A percentile compares a stretch with the other conserved stretches of the same genome.
Evolutionary conservation across 2,329 filamentous ascomycete species (phyloP).

Genomic region (Fusarium torulosum): DNA sequence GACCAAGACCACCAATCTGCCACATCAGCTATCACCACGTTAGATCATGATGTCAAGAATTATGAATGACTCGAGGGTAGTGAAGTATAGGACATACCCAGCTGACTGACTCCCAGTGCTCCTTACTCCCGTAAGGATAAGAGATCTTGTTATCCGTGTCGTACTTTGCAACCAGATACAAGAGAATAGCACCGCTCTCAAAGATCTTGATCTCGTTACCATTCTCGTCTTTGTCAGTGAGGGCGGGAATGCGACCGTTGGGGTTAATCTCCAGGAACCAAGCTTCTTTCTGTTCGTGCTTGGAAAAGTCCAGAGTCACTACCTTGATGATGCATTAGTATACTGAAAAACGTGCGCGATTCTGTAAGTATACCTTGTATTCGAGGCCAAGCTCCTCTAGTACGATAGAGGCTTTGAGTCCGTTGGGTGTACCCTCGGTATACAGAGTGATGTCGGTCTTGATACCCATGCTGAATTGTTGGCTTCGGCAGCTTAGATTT

Average conservation of each 20-base stretch:
- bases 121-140: constrained; percentile 77
- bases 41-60: neutral
- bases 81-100: constrained; percentile 65
- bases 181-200: constrained; percentile 84
- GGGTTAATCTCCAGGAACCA: constrained; percentile 94
- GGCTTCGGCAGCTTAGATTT: no score
- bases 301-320: constrained; percentile 56
- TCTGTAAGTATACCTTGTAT: constrained; percentile 70
- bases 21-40: constrained; percentile 66
- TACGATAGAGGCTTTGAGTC: constrained; percentile 87
- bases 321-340: constrained; percentile 72
- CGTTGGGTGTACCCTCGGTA: constrained; percentile 86
- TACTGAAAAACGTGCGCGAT: fast-evolving
- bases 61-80: neutral
- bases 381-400: constrained; percentile 85
- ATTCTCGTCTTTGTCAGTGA: constrained; percentile 82
- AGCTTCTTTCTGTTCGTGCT: constrained; percentile 79
- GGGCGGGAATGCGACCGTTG: constrained; percentile 88
- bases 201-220: constrained; percentile 80
- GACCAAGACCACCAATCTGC: constrained; percentile 83
- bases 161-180: constrained; percentile 85
- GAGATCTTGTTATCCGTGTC: constrained; percentile 85
- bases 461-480: neutral
- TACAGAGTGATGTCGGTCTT: constrained; percentile 77
- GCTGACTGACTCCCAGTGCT: constrained; percentile 82